Conservation (phyloP, 2,329 filamentous ascomycete genomes). For the Orbilia brochopaga region DNA sequence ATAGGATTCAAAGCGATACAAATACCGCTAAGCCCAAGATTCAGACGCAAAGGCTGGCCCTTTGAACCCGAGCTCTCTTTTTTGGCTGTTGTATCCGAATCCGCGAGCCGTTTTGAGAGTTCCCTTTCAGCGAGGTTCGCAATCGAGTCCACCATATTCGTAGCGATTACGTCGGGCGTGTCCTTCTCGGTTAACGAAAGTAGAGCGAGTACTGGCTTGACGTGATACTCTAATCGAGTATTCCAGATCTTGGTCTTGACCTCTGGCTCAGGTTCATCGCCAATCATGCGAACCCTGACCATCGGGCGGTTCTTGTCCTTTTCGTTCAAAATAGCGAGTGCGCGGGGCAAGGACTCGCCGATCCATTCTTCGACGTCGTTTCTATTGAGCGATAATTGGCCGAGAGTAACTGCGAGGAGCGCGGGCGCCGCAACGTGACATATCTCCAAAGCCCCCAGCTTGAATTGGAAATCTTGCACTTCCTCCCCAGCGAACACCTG, state of each 20-base stretch:
- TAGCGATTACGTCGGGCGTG: constrained; percentile 74
- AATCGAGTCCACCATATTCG: constrained; percentile 78
- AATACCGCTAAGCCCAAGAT: constrained; percentile 80
- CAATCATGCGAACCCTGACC: constrained; percentile 86
- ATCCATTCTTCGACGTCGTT: constrained; percentile 65
- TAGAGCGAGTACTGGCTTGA: constrained; percentile 80
- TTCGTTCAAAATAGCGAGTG: constrained; percentile 56
- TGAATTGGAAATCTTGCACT: constrained; percentile 69
- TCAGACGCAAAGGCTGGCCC: constrained; percentile 69
- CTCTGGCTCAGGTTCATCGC: constrained; percentile 90
- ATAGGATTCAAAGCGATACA: constrained; percentile 84
- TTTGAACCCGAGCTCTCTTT: constrained; percentile 52
- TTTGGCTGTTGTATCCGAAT: constrained; percentile 26
- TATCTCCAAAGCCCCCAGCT: constrained; percentile 69
- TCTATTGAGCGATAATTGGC: constrained; percentile 67
- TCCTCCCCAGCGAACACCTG: constrained; percentile 70
- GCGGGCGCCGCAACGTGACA: constrained; percentile 86
- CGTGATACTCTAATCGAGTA: constrained; percentile 83
- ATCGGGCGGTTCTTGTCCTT: constrained; percentile 63
- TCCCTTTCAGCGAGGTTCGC: constrained; percentile 71
- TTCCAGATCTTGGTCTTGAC: constrained; percentile 88
- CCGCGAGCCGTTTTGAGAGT: constrained; percentile 32
- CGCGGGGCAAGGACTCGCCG: constrained; percentile 64
- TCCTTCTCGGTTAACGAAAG: constrained; percentile 72
- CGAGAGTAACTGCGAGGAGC: constrained; percentile 77